phyloP scores from a whole-genome alignment of 768 basidiomycete genomes.

The Lactarius quietus region DNA sequence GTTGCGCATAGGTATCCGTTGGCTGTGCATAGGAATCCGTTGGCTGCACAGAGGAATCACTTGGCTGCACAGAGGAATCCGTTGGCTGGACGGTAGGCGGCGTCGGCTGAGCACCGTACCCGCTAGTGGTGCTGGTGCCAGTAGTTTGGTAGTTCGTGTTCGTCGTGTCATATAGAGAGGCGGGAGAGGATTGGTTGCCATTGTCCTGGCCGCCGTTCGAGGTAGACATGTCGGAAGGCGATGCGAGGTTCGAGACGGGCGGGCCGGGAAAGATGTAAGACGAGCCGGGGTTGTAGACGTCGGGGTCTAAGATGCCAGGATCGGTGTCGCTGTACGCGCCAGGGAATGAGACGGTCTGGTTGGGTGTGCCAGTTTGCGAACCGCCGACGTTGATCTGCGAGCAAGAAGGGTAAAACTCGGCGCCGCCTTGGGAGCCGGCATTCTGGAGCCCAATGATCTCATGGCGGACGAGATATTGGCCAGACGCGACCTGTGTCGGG shows the following conservation, averaged over 20 bases:
- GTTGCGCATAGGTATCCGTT: no score
- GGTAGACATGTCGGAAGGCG: slow-evolving; percentile 10
- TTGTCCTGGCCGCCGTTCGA: neutral
- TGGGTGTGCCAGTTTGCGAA: slow-evolving; percentile 47
- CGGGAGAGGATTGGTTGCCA: neutral
- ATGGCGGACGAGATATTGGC: slow-evolving; percentile 73
- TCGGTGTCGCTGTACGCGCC: slow-evolving; percentile 70
- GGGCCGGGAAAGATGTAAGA: slow-evolving; percentile 21
- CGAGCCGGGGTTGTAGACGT: slow-evolving; percentile 28
- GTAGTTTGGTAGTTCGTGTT: neutral
- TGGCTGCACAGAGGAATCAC: no score
- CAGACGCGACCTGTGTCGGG: slow-evolving; percentile 50
- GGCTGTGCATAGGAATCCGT: no score
- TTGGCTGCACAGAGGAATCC: no score
- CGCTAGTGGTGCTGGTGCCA: neutral
- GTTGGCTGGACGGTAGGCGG: no score
- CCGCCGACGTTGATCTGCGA: slow-evolving; percentile 53
- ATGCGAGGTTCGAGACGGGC: slow-evolving; percentile 26
- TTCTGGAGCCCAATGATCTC: slow-evolving; percentile 79
- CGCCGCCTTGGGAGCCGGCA: slow-evolving; percentile 51
- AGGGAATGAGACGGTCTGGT: slow-evolving; percentile 61
- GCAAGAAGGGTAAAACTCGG: slow-evolving; percentile 81
- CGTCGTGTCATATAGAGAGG: neutral
- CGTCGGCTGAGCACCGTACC: neutral
- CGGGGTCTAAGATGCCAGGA: slow-evolving; percentile 64